These are phyloP conservation scores for Nicotiana benthamiana DNA, from an alignment of 257 asterid species.

Conservation along the genomic window DNA sequence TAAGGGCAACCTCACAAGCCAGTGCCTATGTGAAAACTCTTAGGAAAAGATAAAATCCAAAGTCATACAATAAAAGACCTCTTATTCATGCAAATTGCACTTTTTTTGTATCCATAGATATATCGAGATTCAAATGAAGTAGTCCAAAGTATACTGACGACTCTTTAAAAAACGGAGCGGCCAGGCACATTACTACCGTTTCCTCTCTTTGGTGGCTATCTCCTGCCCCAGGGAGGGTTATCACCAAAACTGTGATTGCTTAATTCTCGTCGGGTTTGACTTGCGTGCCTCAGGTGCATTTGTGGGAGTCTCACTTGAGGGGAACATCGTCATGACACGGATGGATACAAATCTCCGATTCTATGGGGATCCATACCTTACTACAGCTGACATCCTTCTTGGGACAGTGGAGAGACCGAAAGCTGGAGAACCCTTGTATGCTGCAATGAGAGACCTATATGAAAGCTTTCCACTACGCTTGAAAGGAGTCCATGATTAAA, in stretches of 20 bases:
- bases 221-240: background rate
- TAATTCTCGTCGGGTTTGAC: background rate
- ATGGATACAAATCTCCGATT: conserved; percentile 90
- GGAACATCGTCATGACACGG: conserved; percentile 77
- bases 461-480: conserved; percentile 29
- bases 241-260: background rate
- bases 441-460: conserved; percentile 64
- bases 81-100: background rate
- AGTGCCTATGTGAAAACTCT: too few relatives aligned
- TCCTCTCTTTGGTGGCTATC: background rate
- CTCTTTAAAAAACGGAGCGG: background rate
- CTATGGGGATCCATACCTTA: conserved; percentile 93
- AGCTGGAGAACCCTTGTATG: conserved; percentile 88
- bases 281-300: conserved; percentile 65
- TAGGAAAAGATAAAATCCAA: background rate
- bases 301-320: conserved; percentile 91
- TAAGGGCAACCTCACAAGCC: too few relatives aligned
- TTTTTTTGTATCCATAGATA: background rate
- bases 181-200: background rate
- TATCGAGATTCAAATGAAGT: background rate
- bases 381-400: conserved; percentile 85
- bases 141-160: background rate
- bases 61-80: background rate
- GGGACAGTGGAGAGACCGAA: conserved; percentile 85
- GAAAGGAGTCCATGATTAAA: background rate